phyloP scores from a whole-genome alignment of 257 asterid species.

The Hygrophila difformis region DNA sequence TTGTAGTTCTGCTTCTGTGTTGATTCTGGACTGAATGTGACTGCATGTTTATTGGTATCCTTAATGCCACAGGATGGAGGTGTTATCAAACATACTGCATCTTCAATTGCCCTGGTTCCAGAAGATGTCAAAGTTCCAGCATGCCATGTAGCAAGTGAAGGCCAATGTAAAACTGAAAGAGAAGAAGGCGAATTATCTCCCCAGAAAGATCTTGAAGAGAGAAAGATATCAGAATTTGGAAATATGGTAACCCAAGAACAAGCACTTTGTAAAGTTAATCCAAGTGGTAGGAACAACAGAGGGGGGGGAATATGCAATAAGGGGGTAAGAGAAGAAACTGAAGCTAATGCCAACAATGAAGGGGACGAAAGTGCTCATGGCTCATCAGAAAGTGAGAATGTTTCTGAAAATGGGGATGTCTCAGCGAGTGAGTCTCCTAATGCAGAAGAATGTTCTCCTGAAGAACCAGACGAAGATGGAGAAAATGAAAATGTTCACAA shows the following conservation, averaged over 20 bases:
- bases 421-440: constrained; percentile 73
- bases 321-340: constrained; percentile 33
- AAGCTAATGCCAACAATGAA: constrained; percentile 44
- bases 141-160: constrained; percentile 30
- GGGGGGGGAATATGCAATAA: constrained; percentile 21
- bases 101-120: constrained; percentile 23
- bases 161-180: constrained; percentile 21
- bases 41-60: too few species aligned
- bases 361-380: constrained; percentile 49
- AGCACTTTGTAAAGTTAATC: constrained; percentile 25
- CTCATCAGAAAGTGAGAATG: constrained; percentile 68
- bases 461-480: constrained; percentile 49
- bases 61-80: constrained; percentile 18
- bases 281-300: constrained; percentile 22
- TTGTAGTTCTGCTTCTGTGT: too few species aligned
- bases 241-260: constrained; percentile 23
- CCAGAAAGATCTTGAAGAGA: constrained; percentile 39
- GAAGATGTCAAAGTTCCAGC: constrained; percentile 19
- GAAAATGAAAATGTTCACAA: constrained; percentile 34
- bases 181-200: constrained; percentile 86
- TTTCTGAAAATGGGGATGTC: constrained; percentile 57
- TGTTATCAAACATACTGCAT: constrained; percentile 24
- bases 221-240: constrained; percentile 22
- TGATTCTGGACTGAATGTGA: too few species aligned
- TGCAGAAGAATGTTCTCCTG: constrained; percentile 48